Conservation (phyloP, 2,329 filamentous ascomycete species). For the Chaetomiaceae sp. region DNA sequence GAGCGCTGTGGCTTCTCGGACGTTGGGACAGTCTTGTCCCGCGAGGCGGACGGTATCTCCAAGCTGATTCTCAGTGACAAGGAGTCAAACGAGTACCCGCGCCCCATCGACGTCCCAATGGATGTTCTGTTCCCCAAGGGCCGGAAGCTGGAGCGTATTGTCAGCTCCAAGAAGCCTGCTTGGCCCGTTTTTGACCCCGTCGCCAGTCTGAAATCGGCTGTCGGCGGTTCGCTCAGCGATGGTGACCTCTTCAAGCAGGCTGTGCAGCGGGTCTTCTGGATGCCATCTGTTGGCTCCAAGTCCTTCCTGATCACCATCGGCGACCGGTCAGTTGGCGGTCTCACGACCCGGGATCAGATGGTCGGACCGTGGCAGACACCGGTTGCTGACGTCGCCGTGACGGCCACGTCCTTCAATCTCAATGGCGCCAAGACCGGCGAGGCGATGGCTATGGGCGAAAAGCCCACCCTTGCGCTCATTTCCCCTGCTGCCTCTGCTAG, state of each 20-base stretch:
- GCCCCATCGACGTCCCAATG: conserved; percentile 86
- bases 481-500: conserved; percentile 84
- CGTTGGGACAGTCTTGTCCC: conserved; percentile 70
- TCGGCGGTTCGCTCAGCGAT: conserved; percentile 49
- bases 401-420: conserved; percentile 69
- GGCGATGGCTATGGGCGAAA: conserved; percentile 97
- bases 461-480: conserved; percentile 82
- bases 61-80: conserved; percentile 77
- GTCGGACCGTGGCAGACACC: conserved; percentile 95
- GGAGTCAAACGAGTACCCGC: conserved; percentile 67
- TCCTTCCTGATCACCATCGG: conserved; percentile 96
- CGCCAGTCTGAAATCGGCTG: conserved; percentile 59
- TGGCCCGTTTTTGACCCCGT: conserved; percentile 68
- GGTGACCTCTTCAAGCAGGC: conserved; percentile 57
- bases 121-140: conserved; percentile 82
- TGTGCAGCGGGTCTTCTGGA: conserved; percentile 71
- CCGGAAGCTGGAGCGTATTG: conserved; percentile 72
- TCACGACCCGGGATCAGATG: conserved; percentile 88
- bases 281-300: conserved; percentile 93
- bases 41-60: conserved; percentile 58
- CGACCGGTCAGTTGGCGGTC: conserved; percentile 84
- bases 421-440: conserved; percentile 69
- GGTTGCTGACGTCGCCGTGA: conserved; percentile 90
- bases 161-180: conserved; percentile 62
- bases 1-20: conserved; percentile 92